Base-by-base conservation (phyloP, 352 stramenopile species). In the Thraustochytrium striatum region DNA sequence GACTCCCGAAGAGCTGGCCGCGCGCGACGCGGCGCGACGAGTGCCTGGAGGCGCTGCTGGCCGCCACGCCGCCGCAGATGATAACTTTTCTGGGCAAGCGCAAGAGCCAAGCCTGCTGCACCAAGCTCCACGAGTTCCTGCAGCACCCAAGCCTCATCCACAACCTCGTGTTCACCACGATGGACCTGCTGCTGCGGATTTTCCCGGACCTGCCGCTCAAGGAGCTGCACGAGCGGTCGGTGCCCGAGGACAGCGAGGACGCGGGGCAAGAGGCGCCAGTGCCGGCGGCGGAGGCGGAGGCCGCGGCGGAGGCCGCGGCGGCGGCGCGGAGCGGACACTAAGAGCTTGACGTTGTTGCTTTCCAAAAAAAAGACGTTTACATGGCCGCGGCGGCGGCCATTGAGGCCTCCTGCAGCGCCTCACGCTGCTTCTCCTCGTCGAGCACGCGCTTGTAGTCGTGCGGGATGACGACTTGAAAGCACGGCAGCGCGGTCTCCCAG, bases 111-210 rank as follows among this genome's bases (percentile, higher is more conserved):
- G 91, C 90, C 78, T 89, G 87, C 52, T 87, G 87, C 57, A 84
- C 91, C 72, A 93, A 94, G 83, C 82, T 94, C 52, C 88, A 93
- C 79, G 89, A 92, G 82, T 92, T 94, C 57, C 61, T 93, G 72
- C 89, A 94, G 84, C 88, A 93, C 84, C 88, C 92, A 70, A 84
- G 91, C n/a, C 90, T 93, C 80, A 85, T 93, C 41, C 92, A 92
- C 85, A 94, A 92, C 70, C 69, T 94, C 65, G 65, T 91, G 35
- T 93, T 92, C 72, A 92, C 86, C 79, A 84, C 92, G 70, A 83
- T 85, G 50, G 89, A 93, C 82, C 88, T 92, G 70, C 84, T 92
- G 50, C 82, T 89, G 65, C 87, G 91, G 44, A 80, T 94, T 55
- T 94, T 93, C 58, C 88, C 88, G 0, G 86, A 94, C 65, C 47